Evolutionary conservation across 176 grass and related monocot species (phyloP).

Genomic region (Zea luxurians): DNA sequence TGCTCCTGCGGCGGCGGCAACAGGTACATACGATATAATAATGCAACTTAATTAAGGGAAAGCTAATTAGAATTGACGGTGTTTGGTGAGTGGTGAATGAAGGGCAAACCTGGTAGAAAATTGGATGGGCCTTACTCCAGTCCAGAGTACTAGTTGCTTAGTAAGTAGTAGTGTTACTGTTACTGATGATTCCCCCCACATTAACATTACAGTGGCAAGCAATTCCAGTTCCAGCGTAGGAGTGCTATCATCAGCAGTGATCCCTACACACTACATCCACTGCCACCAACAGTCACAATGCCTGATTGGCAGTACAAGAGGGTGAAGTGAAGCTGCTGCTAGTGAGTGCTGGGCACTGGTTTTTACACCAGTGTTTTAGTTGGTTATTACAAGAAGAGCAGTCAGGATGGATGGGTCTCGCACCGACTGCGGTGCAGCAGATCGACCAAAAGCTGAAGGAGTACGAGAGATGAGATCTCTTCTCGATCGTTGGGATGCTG

Average conservation of each 20-base stretch:
- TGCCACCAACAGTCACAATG: constrained; percentile 10
- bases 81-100: constrained; percentile 6
- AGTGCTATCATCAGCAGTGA: constrained; percentile 5
- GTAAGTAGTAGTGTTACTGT: background rate
- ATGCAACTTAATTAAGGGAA: constrained; percentile 17
- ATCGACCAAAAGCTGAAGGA: constrained; percentile 35
- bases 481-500: constrained; percentile 33
- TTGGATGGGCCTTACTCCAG: background rate
- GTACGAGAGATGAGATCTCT: background rate
- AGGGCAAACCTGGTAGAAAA: background rate
- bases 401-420: constrained; percentile 16
- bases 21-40: constrained; percentile 31
- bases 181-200: too few species aligned
- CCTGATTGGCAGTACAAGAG: background rate
- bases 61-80: background rate
- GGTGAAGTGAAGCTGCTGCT: constrained; percentile 39
- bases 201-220: background rate
- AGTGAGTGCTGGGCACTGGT: constrained; percentile 14
- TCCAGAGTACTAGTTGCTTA: background rate
- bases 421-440: constrained; percentile 32
- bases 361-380: constrained; percentile 17
- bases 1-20: constrained; percentile 21
- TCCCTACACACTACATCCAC: constrained; percentile 16
- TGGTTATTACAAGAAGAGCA: constrained; percentile 19
- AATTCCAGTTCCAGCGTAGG: background rate